Conservation (phyloP, 1,284 basidiomycete species). For the Pseudozyma hubeiensis region DNA sequence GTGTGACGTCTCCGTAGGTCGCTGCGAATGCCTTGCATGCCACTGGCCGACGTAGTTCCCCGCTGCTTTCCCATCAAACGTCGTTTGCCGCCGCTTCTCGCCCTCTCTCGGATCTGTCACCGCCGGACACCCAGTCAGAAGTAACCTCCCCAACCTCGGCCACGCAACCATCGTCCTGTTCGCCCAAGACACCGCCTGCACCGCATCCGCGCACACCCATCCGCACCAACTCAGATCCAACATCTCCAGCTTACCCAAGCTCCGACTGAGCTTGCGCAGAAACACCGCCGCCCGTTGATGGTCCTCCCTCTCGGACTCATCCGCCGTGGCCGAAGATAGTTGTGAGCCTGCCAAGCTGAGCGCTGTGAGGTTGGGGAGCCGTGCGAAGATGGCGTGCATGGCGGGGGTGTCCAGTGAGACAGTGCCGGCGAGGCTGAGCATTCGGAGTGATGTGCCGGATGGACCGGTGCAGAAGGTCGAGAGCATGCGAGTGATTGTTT, state of each 20-base stretch:
- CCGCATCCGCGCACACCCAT: constrained; percentile 34
- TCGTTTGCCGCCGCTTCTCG: background rate
- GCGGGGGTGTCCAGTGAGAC: constrained; percentile 9
- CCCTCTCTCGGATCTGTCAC: constrained; percentile 8
- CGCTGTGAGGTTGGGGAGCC: constrained; percentile 33
- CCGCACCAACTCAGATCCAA: constrained; percentile 45
- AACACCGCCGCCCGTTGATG: constrained; percentile 19
- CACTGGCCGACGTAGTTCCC: constrained; percentile 17
- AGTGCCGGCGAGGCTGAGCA: constrained; percentile 36
- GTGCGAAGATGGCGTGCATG: constrained; percentile 14
- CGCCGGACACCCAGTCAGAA: constrained; percentile 22
- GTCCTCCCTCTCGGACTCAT: background rate
- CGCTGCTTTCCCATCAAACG: background rate
- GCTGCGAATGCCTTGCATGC: constrained; percentile 26
- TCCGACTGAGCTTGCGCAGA: constrained; percentile 36
- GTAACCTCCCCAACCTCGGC: constrained; percentile 22
- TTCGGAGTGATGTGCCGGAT: constrained; percentile 16
- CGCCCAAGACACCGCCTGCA: constrained; percentile 31
- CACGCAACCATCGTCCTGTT: constrained; percentile 5
- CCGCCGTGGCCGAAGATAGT: background rate
- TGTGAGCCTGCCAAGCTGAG: constrained; percentile 34
- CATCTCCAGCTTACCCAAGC: constrained; percentile 17
- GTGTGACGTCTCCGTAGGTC: background rate
- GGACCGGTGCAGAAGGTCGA: background rate
- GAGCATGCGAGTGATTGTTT: constrained; percentile 13